Evolutionary conservation across 176 grass and related monocot genomes (phyloP).

Genomic region (Typha latifolia): DNA sequence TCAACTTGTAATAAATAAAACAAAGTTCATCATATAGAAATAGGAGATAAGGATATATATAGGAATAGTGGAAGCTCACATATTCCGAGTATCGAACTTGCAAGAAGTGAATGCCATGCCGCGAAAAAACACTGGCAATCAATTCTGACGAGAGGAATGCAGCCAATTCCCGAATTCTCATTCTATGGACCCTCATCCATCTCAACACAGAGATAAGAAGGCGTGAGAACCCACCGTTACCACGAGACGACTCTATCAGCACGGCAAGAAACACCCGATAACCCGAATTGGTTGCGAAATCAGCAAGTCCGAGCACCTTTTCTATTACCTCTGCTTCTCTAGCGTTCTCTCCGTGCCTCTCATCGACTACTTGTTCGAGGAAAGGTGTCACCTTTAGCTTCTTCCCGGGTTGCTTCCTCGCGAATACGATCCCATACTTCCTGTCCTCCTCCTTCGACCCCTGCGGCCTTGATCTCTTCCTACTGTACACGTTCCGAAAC

Average conservation of each 20-base stretch:
- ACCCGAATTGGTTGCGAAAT: neutral
- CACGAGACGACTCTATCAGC: slow-evolving; percentile 1
- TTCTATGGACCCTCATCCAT: slow-evolving; percentile 3
- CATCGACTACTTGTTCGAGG: neutral
- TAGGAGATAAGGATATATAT: neutral
- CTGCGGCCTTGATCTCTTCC: slow-evolving; percentile 33
- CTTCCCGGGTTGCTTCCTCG: slow-evolving; percentile 34
- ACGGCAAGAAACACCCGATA: slow-evolving; percentile 1
- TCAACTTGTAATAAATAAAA: neutral
- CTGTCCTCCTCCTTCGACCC: slow-evolving; percentile 1
- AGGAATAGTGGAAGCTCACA: slow-evolving; percentile 9
- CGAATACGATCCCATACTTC: slow-evolving; percentile 60
- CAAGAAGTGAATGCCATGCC: slow-evolving; percentile 16
- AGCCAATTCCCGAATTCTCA: slow-evolving; percentile 4
- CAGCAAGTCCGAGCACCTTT: no score
- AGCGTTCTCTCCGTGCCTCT: neutral
- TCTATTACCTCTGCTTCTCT: no score
- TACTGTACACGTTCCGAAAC: slow-evolving; percentile 55
- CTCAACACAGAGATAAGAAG: neutral
- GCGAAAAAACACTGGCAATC: neutral
- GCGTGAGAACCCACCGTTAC: neutral
- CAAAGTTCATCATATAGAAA: neutral
- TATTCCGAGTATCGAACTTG: neutral
- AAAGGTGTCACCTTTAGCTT: slow-evolving; percentile 21
- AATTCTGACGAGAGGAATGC: slow-evolving; percentile 2